Percentiles rank a stretch among this genome's conserved stretches.
phyloP scores from a whole-genome alignment of 208 protist genomes.

The Phytomonas francai region DNA sequence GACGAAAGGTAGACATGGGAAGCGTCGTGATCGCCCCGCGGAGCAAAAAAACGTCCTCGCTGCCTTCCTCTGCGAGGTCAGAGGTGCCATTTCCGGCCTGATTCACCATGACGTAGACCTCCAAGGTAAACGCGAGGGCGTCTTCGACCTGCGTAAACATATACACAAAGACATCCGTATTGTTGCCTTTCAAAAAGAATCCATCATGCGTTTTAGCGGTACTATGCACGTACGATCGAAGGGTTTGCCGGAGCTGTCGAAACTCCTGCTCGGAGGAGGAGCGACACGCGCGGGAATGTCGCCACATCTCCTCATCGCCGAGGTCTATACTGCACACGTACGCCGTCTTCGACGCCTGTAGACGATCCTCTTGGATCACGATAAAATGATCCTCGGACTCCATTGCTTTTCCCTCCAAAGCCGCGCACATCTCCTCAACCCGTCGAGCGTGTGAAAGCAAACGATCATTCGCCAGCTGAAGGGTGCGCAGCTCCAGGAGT shows the following conservation, averaged over 20 bases:
- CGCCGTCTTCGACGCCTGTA: conserved; percentile 47
- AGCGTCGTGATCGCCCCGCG: conserved; percentile 55
- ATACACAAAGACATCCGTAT: conserved; percentile 71
- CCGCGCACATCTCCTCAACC: conserved; percentile 24
- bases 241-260: conserved; percentile 30
- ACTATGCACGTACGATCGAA: conserved; percentile 36
- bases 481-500: conserved; percentile 42
- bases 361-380: conserved; percentile 32
- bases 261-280: conserved; percentile 42
- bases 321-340: conserved; percentile 77
- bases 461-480: conserved; percentile 46
- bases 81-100: conserved; percentile 19
- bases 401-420: conserved; percentile 60
- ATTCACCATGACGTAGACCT: conserved; percentile 69
- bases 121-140: conserved; percentile 61
- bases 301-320: conserved; percentile 56
- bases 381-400: conserved; percentile 63
- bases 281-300: conserved; percentile 16
- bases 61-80: not conserved
- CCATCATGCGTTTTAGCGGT: conserved; percentile 56
- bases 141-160: conserved; percentile 74
- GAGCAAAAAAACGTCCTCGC: conserved; percentile 47
- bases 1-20: conserved; percentile 59
- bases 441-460: conserved; percentile 37
- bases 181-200: conserved; percentile 79